Conservation (phyloP, 2,329 filamentous ascomycete species). For the Talaromyces sp. region DNA sequence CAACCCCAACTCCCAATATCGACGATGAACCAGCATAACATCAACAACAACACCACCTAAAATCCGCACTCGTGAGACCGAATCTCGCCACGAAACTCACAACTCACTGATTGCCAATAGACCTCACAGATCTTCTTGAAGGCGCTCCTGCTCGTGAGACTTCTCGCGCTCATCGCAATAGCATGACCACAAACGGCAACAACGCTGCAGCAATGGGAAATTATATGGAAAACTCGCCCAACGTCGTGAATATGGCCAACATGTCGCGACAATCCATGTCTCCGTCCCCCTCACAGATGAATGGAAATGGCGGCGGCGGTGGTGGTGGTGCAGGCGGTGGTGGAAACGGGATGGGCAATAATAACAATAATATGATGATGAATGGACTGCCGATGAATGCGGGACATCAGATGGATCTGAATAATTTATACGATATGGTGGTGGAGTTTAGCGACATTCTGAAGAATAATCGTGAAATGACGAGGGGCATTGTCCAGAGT, state of each 20-base stretch:
- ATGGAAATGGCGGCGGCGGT: neutral
- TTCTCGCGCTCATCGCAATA: conserved; percentile 27
- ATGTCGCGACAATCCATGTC: conserved; percentile 35
- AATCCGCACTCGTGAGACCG: neutral
- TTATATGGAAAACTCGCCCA: conserved; percentile 32
- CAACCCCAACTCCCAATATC: neutral
- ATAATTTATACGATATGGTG: conserved; percentile 50
- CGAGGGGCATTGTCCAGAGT: conserved; percentile 47
- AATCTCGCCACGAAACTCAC: neutral
- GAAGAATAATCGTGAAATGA: conserved; percentile 49
- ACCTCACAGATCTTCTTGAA: neutral
- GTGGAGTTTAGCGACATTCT: conserved; percentile 49
- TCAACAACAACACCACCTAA: neutral
- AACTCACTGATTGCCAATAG: neutral
- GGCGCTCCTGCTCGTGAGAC: conserved; percentile 4
- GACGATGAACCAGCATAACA: neutral
- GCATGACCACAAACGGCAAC: conserved; percentile 26
- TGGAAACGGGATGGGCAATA: conserved; percentile 30
- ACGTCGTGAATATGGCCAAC: conserved; percentile 31
- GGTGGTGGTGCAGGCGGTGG: conserved; percentile 29
- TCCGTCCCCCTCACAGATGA: conserved; percentile 29
- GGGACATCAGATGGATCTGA: conserved; percentile 52
- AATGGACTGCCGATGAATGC: conserved; percentile 44
- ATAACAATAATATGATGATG: conserved; percentile 28
- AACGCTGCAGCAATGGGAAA: conserved; percentile 28